Evolutionary conservation across 2,329 filamentous ascomycete genomes (phyloP), one percentile per base, ranked within the genome.

Genomic region (Diaporthe citrichinensis): DNA sequence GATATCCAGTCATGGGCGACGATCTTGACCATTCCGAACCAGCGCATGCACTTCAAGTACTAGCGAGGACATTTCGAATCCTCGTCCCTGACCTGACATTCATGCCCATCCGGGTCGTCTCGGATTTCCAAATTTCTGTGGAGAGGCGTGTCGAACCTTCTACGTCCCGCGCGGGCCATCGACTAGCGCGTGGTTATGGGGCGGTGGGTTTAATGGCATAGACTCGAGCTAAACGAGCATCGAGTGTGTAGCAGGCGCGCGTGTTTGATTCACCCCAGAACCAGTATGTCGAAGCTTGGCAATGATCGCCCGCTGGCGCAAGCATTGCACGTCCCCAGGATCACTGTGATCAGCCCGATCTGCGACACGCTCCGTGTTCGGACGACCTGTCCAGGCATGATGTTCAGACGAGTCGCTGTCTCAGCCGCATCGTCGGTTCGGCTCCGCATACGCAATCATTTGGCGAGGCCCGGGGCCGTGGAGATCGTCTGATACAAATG

Each of bases 331-430:
- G 65, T 39, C 65, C 65, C 46, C 46, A 39, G 65, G 46, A 68
- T 68, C 65, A 68, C 65, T 68, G 46, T 10, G 65, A 68, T 68
- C 65, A 53, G 72, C 49, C 49, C 34, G 61, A 74, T 74, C 72
- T 74, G 61, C 72, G 61, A 74, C 72, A 59, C 51, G 72, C 23
- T 51, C 51, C 61, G 55, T 49, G 61, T 69, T 74, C 55, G 53
- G 71, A 73, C 44, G 71, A 51, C 31, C 14, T 49, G 28, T 31
- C 34, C 49, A n/a, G n/a, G 65, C 65, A 68, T 68, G 23, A 68
- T 28, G 65, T 68, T 68, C 65, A 68, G 65, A 68, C 65, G 65
- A 68, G 65, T 53, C 65, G 34, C 46, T 53, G 65, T 68, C 65
- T 68, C 65, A 68, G 46, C 65, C 49, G 28, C 44, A 14, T 20